A percentile compares a stretch with the other conserved stretches of the same genome.
phyloP scores from a whole-genome alignment of 1,284 basidiomycete genomes.

The Dichomitus squalens region DNA sequence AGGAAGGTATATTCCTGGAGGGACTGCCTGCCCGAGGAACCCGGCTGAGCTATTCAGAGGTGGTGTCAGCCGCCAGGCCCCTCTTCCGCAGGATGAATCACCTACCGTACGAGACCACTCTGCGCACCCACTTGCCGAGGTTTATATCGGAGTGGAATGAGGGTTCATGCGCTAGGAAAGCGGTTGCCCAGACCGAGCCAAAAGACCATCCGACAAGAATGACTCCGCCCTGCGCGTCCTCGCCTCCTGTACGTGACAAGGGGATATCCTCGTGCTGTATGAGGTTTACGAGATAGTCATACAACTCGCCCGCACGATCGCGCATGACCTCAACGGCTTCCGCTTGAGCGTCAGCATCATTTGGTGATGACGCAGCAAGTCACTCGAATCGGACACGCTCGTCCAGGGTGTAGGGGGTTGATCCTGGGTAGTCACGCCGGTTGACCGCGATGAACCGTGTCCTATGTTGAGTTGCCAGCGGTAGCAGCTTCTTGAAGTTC shows the following conservation, averaged over 20 bases:
- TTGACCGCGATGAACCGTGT: background rate
- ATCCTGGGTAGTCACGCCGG: background rate
- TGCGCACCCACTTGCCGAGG: background rate
- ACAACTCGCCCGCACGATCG: constrained; percentile 17
- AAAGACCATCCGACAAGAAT: background rate
- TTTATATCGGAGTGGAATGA: background rate
- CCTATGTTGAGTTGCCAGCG: background rate
- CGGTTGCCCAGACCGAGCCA: background rate
- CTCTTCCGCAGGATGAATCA: background rate
- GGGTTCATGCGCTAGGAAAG: background rate
- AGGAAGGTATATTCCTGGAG: background rate
- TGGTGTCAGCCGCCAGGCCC: background rate
- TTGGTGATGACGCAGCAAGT: background rate
- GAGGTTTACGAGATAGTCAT: background rate
- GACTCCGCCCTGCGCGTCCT: background rate
- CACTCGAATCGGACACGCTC: background rate
- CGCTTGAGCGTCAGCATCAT: background rate
- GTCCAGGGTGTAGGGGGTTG: background rate
- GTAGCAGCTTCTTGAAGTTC: background rate
- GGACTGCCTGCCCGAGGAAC: background rate
- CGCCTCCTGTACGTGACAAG: background rate
- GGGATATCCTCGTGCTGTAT: background rate
- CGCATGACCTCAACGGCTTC: constrained; percentile 14
- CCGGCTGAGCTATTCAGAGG: background rate
- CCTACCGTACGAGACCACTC: background rate